Base-by-base conservation (phyloP, 345 rosid genomes). In the Ricinus communis region DNA sequence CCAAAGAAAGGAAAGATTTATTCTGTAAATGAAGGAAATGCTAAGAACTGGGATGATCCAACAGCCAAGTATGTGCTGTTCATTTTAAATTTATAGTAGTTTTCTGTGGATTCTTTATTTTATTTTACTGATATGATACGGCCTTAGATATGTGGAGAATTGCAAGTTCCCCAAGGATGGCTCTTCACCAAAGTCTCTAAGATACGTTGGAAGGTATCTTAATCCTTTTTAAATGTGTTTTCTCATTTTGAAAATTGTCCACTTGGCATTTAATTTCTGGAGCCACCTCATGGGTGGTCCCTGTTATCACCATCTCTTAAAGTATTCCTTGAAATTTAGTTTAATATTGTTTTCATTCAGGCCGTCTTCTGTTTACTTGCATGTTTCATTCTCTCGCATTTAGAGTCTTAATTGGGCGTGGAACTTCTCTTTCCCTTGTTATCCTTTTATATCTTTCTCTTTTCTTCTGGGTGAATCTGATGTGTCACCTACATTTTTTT, bases 1-100 rank as follows among this genome's bases (percentile, higher is more conserved):
- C 99, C 99, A 16, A 86, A 80, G 78, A 89, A 88, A 80, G 98
- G 99, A 54, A 92, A 86, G 84, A 95, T 95, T 62, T 95, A 95
- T 80, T 95, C 99, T 2, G 97, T 93, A 33, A 95, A 95, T 74
- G 99, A 95, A 88, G 98, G 99, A 74, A 95, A 95, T 89, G 96
- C 98, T 1, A 91, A 77, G 84, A 87, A 90, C 81, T 92, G 99
- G 99, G 98, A 95, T 82, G 86, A 80, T 79, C 97, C 97, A 71
- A 95, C 98, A 18, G 80, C 98, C 57, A 87, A 88, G 98, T 94
- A 83, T 78, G 86, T 60, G 31, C 18, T 63, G 53, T 51, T 74
- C 49, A 47, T 31, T 71, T 66, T 43, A 66, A 22, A 24, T 5
- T 5, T 66, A 19, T 12, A 28, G 50, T 7, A 7, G 5, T 62